Evolutionary conservation across 1,139 yeast species (phyloP), one percentile per base, ranked within the genome.

Genomic region (Candida labiduridarum): DNA sequence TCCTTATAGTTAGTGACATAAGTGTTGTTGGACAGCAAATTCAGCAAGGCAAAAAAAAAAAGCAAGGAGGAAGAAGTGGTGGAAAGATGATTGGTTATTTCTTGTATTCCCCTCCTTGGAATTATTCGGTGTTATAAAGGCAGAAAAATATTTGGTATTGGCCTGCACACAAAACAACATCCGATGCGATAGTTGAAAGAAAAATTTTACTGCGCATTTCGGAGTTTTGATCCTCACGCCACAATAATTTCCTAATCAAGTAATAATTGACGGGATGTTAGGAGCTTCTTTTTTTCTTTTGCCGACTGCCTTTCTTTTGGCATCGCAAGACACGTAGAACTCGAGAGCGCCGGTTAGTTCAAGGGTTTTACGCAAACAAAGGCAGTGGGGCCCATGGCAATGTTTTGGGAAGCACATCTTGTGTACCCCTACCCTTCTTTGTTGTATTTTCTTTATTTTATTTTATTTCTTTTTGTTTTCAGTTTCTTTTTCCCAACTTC

Each of bases 131-230:
- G 16, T 36, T 38, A 38, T 22, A 39, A 11, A 14, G n/a, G 19
- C 9, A 25, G 27, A 39, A 27, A 27, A 40, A 40, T 27, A 40
- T 40, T 40, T 40, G 34, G 43, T 40, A 40, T 40, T 27, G 33
- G n/a, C 15, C 43, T 40, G 43, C 43, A 27, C 14, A 29, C 16
- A 40, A 14, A 14, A 10, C 34, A 10, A 25, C 8, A 10, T 8
- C 25, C 41, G 41, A 36, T 36, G 41, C 41, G 22, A 36, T 11
- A 19, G 18, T 7, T 7, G n/a, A 11, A 36, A 18, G n/a, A 12
- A 36, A 36, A 19, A n/a, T 15, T 15, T 16, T 15, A 38, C 14
- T 7, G 16, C 29, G 16, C 22, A 22, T 14, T 38, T 38, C 41
- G 41, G 41, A 38, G 41, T 38, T 38, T 38, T n/a, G 30, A 18